Base-by-base conservation (phyloP, 2,329 filamentous ascomycete species). In the Talaromyces amestolkiae region DNA sequence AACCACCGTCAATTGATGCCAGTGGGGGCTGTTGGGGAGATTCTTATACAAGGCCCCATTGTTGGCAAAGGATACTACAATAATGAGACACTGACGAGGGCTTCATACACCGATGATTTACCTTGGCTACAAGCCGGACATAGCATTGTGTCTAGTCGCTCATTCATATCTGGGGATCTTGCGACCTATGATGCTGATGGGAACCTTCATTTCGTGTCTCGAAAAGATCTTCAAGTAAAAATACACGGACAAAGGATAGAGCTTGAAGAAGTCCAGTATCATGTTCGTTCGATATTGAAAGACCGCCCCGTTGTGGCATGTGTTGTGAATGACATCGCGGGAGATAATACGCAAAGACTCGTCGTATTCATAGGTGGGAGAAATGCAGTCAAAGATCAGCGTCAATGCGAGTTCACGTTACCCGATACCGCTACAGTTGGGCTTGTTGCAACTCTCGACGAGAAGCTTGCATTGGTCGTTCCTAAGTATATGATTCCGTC, bases 11-110 rank as follows among this genome's bases (percentile, higher is more conserved):
- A 73, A 1, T 72, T 81, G 13, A 71, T 79, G 2, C 77, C 81
- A 0, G 69, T 82, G 4, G 83, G 82, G 3, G 76, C 75, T 13
- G 73, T 81, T 11, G 82, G 82, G n/a, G 83, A 84, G 66, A 67
- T 84, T 53, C 68, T 82, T 0, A 65, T 84, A 0, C 79, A 83
- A 68, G 81, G 82, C 2, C 79, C 72, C 35, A 68, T 76, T 22
- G 65, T 79, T 37, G 81, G 77, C 2, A 74, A 76, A 49, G 82
- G 81, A 0, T 85, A 85, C 62, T 65, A 83, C 13, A 76, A 77
- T n/a, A 75, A 80, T 45, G 71, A 72, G 0, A 72, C 70, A 11
- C 76, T 76, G 65, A 80, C 79, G 0, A 70, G 71, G 0, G 64
- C 68, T 1, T 69, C 72, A 9, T 80, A 79, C 61, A 75, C 79